phyloP scores from a whole-genome alignment of 805 yeast species.

The Teunomyces tritomae region DNA sequence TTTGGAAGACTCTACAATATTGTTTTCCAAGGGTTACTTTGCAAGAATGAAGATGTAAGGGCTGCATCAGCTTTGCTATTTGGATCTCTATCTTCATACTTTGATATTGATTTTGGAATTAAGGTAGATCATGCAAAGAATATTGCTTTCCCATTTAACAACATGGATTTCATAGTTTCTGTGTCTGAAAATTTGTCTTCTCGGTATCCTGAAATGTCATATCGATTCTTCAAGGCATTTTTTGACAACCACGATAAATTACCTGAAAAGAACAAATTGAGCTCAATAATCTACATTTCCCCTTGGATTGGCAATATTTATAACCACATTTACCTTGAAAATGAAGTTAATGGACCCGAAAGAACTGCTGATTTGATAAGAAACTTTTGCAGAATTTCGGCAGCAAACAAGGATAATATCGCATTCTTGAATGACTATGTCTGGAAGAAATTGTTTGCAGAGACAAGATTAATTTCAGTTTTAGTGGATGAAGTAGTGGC shows the following conservation, averaged over 20 bases:
- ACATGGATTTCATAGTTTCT: constrained; percentile 56
- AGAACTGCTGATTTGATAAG: constrained; percentile 60
- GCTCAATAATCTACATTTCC: constrained; percentile 51
- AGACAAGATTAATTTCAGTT: constrained; percentile 54
- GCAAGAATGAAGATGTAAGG: constrained; percentile 56
- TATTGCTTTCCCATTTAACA: constrained; percentile 66
- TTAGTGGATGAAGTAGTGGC: constrained; percentile 73
- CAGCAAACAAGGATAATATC: constrained; percentile 45
- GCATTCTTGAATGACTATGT: constrained; percentile 56
- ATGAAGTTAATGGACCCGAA: constrained; percentile 58
- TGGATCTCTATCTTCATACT: constrained; percentile 58
- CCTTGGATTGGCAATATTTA: constrained; percentile 77
- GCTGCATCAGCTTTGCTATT: constrained; percentile 61
- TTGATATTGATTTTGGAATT: constrained; percentile 58
- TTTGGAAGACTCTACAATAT: constrained; percentile 64
- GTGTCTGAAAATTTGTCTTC: constrained; percentile 57
- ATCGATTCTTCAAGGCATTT: constrained; percentile 55
- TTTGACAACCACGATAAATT: constrained; percentile 42
- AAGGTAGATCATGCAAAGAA: constrained; percentile 54
- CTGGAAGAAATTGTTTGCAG: constrained; percentile 67
- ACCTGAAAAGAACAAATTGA: constrained; percentile 31
- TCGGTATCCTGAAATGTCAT: constrained; percentile 57
- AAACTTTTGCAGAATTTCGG: constrained; percentile 58
- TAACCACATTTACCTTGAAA: constrained; percentile 51
- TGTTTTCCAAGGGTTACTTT: constrained; percentile 66